Evolutionary conservation across 768 basidiomycete species (phyloP).

Genomic region (Cyclocybe cylindracea): DNA sequence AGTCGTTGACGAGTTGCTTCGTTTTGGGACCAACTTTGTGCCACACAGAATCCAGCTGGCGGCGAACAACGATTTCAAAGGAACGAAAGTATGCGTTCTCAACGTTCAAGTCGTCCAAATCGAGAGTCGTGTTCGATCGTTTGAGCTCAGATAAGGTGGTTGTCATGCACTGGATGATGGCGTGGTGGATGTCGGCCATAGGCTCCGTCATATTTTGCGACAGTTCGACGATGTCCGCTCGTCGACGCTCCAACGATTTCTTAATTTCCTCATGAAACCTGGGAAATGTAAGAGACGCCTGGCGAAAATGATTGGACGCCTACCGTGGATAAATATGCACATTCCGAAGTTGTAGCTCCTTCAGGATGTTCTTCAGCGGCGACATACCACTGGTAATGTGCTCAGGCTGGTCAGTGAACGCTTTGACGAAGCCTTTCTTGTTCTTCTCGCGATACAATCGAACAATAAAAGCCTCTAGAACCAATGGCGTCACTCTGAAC

Average conservation of each 20-base stretch:
- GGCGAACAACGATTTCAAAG: conserved; percentile 86
- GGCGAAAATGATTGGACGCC: neutral
- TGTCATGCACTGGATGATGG: conserved; percentile 93
- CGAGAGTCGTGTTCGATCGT: conserved; percentile 80
- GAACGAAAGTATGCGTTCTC: conserved; percentile 94
- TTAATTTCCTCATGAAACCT: conserved; percentile 94
- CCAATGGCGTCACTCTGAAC: conserved; percentile 77
- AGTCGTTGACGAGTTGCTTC: conserved; percentile 87
- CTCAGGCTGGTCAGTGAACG: conserved; percentile 96
- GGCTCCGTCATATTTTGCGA: conserved; percentile 81
- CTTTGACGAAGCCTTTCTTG: conserved; percentile 89
- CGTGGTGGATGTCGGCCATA: conserved; percentile 92
- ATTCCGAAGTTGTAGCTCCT: conserved; percentile 85
- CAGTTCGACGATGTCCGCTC: conserved; percentile 91
- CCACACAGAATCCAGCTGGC: conserved; percentile 93
- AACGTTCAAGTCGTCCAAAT: conserved; percentile 89
- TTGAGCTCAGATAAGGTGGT: conserved; percentile 88
- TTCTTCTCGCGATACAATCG: conserved; percentile 91
- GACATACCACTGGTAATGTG: conserved; percentile 91
- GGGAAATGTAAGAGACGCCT: neutral
- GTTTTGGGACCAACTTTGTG: conserved; percentile 94
- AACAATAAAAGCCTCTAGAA: conserved; percentile 90
- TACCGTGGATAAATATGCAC: conserved; percentile 93
- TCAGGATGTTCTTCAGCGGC: conserved; percentile 90
- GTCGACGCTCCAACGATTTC: conserved; percentile 74